Percentiles rank a stretch among this genome's conserved stretches.
phyloP scores from a whole-genome alignment of 1,284 basidiomycete species.

The Flammula alnicola region DNA sequence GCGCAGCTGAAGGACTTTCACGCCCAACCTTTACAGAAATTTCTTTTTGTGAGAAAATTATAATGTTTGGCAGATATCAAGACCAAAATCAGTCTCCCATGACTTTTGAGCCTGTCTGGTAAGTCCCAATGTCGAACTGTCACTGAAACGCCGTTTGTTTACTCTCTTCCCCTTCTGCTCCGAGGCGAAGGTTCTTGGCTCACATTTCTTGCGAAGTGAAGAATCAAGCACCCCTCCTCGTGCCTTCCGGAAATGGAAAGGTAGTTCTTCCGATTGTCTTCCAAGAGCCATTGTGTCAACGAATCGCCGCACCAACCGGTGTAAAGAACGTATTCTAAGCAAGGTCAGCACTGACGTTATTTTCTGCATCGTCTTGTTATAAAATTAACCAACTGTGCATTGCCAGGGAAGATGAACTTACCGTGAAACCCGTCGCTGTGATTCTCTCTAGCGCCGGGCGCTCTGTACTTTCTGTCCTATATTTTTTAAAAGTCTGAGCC shows the following conservation, averaged over 20 bases:
- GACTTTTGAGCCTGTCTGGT: slow-evolving; percentile 11
- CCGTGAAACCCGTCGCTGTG: slow-evolving; percentile 8
- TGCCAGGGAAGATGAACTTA: not conserved
- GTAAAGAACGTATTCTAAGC: not conserved
- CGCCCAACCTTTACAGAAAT: slow-evolving; percentile 7
- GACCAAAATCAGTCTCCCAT: slow-evolving; percentile 16
- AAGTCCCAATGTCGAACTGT: slow-evolving; percentile 13
- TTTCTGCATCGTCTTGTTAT: not conserved
- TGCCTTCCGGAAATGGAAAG: slow-evolving; percentile 1
- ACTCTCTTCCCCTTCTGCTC: not conserved
- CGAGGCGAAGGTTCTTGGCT: not conserved
- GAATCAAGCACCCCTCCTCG: not conserved
- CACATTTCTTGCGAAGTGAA: not conserved
- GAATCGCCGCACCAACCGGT: slow-evolving; percentile 11
- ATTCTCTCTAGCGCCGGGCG: not conserved
- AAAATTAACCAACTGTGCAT: too few species aligned
- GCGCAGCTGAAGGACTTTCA: slow-evolving; percentile 1
- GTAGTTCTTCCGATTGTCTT: not conserved
- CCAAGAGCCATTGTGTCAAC: not conserved
- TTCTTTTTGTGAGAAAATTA: slow-evolving; percentile 14
- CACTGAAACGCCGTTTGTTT: not conserved
- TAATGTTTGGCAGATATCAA: not conserved
- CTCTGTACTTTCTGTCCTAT: not conserved
- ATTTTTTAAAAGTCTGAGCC: not conserved
- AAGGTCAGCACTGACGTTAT: not conserved